Percentiles rank a stretch among this genome's conserved stretches.
These are phyloP conservation scores for Cladosporium sp. DNA, from an alignment of 2,329 filamentous ascomycete species.

Conservation along the genomic window DNA sequence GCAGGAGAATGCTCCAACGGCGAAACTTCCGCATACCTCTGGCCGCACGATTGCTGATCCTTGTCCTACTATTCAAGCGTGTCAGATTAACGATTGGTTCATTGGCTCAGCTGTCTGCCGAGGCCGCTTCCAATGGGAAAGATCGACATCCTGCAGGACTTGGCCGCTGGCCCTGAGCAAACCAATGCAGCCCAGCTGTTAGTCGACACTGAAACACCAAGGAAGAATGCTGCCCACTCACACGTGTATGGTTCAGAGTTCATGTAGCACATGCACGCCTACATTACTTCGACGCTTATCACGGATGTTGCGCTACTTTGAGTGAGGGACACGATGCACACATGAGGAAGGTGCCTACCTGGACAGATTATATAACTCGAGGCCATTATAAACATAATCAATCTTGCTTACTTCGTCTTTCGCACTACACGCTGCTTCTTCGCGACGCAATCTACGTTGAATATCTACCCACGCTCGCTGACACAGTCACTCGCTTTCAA, in stretches of 20 bases:
- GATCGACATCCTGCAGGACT: constrained; percentile 10
- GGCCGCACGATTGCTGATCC: constrained; percentile 13
- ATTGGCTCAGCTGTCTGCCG: constrained; percentile 9
- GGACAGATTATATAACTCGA: neutral
- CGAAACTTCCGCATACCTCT: constrained; percentile 1
- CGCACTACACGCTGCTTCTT: neutral
- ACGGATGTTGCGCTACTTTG: neutral
- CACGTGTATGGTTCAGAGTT: constrained; percentile 14
- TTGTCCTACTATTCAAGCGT: constrained; percentile 1
- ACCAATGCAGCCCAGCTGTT: constrained; percentile 13
- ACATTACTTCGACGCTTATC: neutral
- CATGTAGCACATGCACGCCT: neutral
- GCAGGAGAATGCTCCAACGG: constrained; percentile 5
- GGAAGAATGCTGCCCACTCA: constrained; percentile 8
- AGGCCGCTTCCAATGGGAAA: neutral
- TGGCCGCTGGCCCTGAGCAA: constrained; percentile 6
- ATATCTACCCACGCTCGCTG: neutral
- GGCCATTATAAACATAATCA: neutral
- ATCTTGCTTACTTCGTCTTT: neutral
- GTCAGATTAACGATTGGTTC: neutral
- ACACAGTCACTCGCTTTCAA: constrained; percentile 15
- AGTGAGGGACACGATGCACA: neutral
- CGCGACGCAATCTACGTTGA: neutral
- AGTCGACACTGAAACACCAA: constrained; percentile 3
- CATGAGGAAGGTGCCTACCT: constrained; percentile 1